phyloP scores from a whole-genome alignment of 805 yeast genomes.

The Jamesozyma lodderae region DNA sequence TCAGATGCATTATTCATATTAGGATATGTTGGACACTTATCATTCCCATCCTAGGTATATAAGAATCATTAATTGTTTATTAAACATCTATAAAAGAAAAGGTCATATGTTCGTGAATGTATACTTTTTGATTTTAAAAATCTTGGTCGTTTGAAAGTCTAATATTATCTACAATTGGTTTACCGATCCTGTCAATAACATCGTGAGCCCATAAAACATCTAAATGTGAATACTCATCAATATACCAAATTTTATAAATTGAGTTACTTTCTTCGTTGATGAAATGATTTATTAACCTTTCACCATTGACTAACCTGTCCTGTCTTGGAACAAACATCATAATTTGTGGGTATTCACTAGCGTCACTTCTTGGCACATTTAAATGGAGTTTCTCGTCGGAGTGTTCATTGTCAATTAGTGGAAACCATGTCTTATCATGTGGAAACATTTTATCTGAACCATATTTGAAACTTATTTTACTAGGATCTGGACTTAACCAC shows the following conservation, averaged over 20 bases:
- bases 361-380: conserved; percentile 29
- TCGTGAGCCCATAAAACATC: conserved; percentile 93
- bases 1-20: too few relatives aligned
- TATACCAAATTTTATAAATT: conserved; percentile 26
- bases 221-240: conserved; percentile 69
- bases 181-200: conserved; percentile 56
- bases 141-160: conserved; percentile 7
- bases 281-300: conserved; percentile 56
- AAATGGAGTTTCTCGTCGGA: conserved; percentile 14
- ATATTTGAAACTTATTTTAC: conserved; percentile 35
- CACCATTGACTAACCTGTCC: conserved; percentile 75
- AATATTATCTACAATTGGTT: conserved; percentile 33
- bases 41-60: too few relatives aligned
- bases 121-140: background rate
- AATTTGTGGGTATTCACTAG: conserved; percentile 44
- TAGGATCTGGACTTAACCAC: conserved; percentile 61
- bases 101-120: too few relatives aligned
- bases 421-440: conserved; percentile 47
- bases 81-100: background rate
- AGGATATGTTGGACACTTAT: too few relatives aligned
- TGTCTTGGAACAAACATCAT: conserved; percentile 60
- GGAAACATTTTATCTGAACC: conserved; percentile 40
- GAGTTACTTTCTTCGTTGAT: conserved; percentile 41
- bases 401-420: conserved; percentile 9
- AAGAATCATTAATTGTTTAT: background rate